These are phyloP conservation scores for Ajuga chamaepitys DNA, from an alignment of 257 asterid genomes.

Conservation along the genomic window DNA sequence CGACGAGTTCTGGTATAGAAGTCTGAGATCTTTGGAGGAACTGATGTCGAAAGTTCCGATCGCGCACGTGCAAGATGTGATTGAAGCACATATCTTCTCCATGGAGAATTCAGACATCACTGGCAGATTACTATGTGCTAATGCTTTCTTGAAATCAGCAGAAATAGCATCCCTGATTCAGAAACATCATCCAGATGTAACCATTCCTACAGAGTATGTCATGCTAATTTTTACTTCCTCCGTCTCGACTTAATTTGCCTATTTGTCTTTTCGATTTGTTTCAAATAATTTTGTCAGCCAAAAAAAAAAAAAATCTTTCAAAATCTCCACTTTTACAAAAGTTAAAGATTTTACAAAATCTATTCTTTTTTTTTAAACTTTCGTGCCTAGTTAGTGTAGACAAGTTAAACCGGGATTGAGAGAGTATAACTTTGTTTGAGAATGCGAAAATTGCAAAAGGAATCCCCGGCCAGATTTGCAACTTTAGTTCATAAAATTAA, in stretches of 20 bases:
- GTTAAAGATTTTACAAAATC: too few species aligned
- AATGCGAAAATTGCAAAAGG: too few species aligned
- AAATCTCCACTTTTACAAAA: too few species aligned
- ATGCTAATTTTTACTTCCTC: neutral
- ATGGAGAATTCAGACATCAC: slow-evolving; percentile 24
- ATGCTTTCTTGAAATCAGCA: slow-evolving; percentile 28
- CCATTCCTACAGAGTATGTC: slow-evolving; percentile 29
- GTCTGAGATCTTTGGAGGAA: slow-evolving; percentile 46
- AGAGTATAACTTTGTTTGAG: too few species aligned
- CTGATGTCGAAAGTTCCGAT: slow-evolving; percentile 44
- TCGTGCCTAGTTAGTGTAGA: neutral
- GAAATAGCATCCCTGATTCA: slow-evolving; percentile 33
- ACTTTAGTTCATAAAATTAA: too few species aligned
- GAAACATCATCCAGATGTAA: slow-evolving; percentile 10
- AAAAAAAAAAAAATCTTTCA: too few species aligned
- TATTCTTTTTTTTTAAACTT: too few species aligned
- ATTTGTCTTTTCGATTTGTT: too few species aligned
- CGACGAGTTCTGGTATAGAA: slow-evolving; percentile 2
- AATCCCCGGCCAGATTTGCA: too few species aligned
- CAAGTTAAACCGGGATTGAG: too few species aligned
- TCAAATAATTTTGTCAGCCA: too few species aligned
- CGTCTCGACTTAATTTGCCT: neutral
- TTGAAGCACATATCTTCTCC: slow-evolving; percentile 43
- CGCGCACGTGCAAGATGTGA: slow-evolving; percentile 39
- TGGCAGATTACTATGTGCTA: slow-evolving; percentile 53